Conservation (phyloP, 2,329 filamentous ascomycete genomes). For the Arthrobotrys entomopaga region DNA sequence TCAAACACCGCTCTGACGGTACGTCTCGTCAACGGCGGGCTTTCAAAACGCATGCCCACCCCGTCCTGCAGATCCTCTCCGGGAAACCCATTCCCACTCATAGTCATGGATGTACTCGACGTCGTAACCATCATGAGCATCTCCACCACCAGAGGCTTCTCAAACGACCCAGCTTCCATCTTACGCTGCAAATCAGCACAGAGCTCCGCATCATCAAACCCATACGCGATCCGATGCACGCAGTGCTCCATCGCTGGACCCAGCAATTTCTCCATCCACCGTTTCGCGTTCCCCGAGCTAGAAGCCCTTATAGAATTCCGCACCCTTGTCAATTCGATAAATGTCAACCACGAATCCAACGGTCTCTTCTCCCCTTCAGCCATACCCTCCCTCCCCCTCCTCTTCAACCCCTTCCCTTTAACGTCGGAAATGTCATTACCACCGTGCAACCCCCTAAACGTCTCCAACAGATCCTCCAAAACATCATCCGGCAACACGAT, state of each 20-base stretch:
- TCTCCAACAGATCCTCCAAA: conserved; percentile 27
- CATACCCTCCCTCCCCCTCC: background rate
- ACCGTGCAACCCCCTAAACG: conserved; percentile 27
- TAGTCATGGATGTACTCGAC: conserved; percentile 11
- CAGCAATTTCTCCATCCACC: conserved; percentile 48
- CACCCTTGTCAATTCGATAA: conserved; percentile 35
- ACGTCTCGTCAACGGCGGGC: conserved; percentile 37
- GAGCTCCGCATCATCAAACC: conserved; percentile 36
- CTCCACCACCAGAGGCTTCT: conserved; percentile 35
- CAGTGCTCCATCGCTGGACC: conserved; percentile 50
- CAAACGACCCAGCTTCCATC: conserved; percentile 42
- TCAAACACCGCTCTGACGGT: conserved; percentile 47
- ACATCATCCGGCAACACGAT: conserved; percentile 31
- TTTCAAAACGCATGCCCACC: conserved; percentile 25
- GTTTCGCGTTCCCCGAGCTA: conserved; percentile 13
- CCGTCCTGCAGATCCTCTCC: conserved; percentile 14
- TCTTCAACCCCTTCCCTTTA: background rate
- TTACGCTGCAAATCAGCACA: conserved; percentile 40
- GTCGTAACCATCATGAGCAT: conserved; percentile 49
- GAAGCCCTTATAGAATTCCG: conserved; percentile 29
- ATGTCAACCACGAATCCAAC: conserved; percentile 48
- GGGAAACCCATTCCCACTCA: background rate
- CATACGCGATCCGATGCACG: conserved; percentile 39
- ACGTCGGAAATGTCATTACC: background rate
- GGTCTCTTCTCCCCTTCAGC: background rate